Conservation (phyloP, 192 early-diverging fungal genomes). For the Phlyctochytrium planicorne region DNA sequence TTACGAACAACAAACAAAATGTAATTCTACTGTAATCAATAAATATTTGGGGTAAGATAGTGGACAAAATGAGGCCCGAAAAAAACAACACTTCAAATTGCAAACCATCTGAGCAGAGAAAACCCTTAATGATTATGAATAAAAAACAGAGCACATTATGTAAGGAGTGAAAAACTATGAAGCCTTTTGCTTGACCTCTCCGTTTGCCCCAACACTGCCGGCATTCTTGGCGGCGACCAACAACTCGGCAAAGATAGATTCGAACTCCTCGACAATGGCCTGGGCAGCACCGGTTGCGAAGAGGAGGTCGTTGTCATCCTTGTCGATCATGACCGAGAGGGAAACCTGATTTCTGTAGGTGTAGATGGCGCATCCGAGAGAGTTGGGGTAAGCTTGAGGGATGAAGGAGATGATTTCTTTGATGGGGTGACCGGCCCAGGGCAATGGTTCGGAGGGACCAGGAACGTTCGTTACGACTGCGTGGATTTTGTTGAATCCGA, state of each 20-base stretch:
- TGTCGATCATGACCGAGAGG: conserved; percentile 28
- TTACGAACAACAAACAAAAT: too few relatives aligned
- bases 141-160: too few relatives aligned
- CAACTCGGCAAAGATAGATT: conserved; percentile 17
- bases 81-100: too few relatives aligned
- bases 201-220: neutral
- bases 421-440: conserved; percentile 25
- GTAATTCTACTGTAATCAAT: too few relatives aligned
- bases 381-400: conserved; percentile 27
- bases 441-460: conserved; percentile 21
- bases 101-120: too few relatives aligned
- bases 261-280: conserved; percentile 18
- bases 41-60: too few relatives aligned
- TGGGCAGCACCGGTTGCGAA: conserved; percentile 19
- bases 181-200: too few relatives aligned
- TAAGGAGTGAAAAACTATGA: too few relatives aligned
- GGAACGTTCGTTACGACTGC: conserved; percentile 44
- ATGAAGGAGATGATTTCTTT: conserved; percentile 27
- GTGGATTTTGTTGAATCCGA: conserved; percentile 11
- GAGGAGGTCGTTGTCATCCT: conserved; percentile 12
- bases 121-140: too few relatives aligned
- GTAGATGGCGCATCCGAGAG: conserved; percentile 27
- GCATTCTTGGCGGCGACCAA: neutral
- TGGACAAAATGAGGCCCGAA: too few relatives aligned
- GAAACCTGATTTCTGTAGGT: conserved; percentile 32